Evolutionary conservation across 805 yeast species (phyloP).

Genomic region (Cyberlindnera veronae): DNA sequence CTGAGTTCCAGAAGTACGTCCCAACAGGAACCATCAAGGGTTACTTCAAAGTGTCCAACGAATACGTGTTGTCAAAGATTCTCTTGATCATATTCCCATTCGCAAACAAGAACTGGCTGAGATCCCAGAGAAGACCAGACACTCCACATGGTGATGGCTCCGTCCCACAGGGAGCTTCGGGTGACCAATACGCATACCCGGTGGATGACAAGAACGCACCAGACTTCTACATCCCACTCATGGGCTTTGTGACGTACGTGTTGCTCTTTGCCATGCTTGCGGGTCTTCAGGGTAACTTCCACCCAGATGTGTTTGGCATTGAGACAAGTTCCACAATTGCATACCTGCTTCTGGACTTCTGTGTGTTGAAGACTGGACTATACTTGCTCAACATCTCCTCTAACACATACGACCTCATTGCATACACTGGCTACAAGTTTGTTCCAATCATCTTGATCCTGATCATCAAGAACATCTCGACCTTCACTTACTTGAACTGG

Average conservation of each 20-base stretch:
- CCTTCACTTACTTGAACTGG: conserved; percentile 43
- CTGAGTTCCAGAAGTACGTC: conserved; percentile 47
- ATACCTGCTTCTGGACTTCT: conserved; percentile 70
- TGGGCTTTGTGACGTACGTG: conserved; percentile 88
- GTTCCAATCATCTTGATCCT: conserved; percentile 68
- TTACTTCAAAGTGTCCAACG: conserved; percentile 89
- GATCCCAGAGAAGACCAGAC: conserved; percentile 40
- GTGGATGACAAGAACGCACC: conserved; percentile 90
- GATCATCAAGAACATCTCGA: conserved; percentile 45
- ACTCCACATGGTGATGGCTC: conserved; percentile 23
- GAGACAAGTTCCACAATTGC: conserved; percentile 85
- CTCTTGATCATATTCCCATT: conserved; percentile 80
- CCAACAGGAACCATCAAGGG: conserved; percentile 60
- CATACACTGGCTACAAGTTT: conserved; percentile 93
- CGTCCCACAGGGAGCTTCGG: conserved; percentile 1
- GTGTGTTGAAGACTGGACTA: conserved; percentile 74
- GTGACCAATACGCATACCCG: conserved; percentile 62
- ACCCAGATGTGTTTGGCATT: conserved; percentile 87
- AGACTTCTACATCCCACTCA: conserved; percentile 90
- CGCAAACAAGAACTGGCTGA: conserved; percentile 77
- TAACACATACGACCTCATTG: conserved; percentile 76
- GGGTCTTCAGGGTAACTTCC: conserved; percentile 86
- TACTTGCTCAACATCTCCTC: conserved; percentile 72
- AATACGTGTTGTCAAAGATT: conserved; percentile 75
- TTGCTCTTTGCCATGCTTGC: conserved; percentile 78